phyloP scores from a whole-genome alignment of 768 basidiomycete species.

The Suillus bovinus region DNA sequence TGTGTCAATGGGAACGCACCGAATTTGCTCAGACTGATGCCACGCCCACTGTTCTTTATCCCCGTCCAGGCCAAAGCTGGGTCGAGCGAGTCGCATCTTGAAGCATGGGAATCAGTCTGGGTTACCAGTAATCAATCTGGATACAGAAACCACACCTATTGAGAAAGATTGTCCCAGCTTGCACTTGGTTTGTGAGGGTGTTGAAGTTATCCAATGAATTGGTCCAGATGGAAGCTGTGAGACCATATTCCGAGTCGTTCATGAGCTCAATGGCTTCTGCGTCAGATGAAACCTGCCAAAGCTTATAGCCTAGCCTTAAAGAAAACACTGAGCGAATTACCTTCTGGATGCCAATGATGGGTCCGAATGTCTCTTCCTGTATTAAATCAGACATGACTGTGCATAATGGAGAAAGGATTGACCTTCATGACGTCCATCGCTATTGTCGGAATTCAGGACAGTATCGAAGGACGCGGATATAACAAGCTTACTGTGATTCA shows the following conservation, averaged over 20 bases:
- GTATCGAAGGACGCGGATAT: slow-evolving; percentile 5
- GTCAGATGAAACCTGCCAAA: slow-evolving; percentile 68
- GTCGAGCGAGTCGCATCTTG: slow-evolving; percentile 85
- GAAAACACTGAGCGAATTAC: slow-evolving; percentile 36
- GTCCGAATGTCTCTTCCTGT: slow-evolving; percentile 91
- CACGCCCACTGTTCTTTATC: slow-evolving; percentile 90
- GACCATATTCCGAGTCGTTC: slow-evolving; percentile 95
- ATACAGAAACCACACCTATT: slow-evolving; percentile 56
- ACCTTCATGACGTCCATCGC: slow-evolving; percentile 95
- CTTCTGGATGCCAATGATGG: slow-evolving; percentile 91
- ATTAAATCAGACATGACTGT: slow-evolving; percentile 5
- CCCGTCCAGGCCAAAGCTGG: slow-evolving; percentile 95
- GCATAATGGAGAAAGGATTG: slow-evolving; percentile 10
- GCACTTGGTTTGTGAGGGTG: slow-evolving; percentile 63
- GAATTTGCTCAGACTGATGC: slow-evolving; percentile 86
- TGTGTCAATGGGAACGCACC: slow-evolving; percentile 50
- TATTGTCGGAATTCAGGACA: slow-evolving; percentile 28
- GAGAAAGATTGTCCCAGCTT: slow-evolving; percentile 91
- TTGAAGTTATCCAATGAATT: slow-evolving; percentile 70
- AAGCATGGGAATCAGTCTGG: background rate
- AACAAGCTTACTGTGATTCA: slow-evolving; percentile 73
- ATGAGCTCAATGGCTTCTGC: slow-evolving; percentile 88
- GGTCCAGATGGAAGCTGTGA: slow-evolving; percentile 96
- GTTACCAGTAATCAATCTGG: background rate
- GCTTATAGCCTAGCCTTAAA: background rate